Evolutionary conservation across 257 asterid species (phyloP).

Genomic region (Handroanthus guayacan): DNA sequence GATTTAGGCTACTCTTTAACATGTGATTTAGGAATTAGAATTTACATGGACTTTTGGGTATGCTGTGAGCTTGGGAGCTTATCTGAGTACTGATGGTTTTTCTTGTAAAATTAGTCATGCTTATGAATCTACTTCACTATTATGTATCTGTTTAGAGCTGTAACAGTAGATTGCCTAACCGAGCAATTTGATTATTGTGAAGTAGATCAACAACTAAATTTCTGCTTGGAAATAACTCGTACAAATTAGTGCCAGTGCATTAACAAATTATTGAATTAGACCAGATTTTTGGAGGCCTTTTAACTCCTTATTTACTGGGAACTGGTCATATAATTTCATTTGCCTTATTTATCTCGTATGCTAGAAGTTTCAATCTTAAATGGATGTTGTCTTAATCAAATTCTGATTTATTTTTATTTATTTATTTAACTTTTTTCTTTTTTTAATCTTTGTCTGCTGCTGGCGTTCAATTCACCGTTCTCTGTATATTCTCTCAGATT

Average conservation of each 20-base stretch:
- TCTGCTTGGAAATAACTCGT: conserved; percentile 7
- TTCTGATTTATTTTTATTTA: not conserved
- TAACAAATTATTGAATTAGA: conserved; percentile 25
- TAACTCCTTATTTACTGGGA: not conserved
- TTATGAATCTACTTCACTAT: conserved; percentile 14
- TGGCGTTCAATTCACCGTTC: conserved; percentile 11
- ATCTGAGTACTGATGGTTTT: not conserved
- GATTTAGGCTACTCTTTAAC: no score
- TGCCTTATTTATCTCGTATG: not conserved
- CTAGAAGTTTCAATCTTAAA: not conserved
- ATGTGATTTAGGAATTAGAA: not conserved
- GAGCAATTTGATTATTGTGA: conserved; percentile 3
- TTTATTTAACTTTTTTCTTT: not conserved
- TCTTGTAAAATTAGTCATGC: not conserved
- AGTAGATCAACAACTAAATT: not conserved
- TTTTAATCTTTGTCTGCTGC: conserved; percentile 1
- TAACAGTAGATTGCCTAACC: conserved; percentile 7
- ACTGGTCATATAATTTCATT: conserved; percentile 10
- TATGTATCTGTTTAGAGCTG: conserved; percentile 9
- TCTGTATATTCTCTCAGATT: conserved; percentile 54
- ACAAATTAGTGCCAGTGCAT: conserved; percentile 3
- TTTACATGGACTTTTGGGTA: not conserved
- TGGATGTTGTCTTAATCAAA: not conserved
- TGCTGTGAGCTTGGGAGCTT: conserved; percentile 2
- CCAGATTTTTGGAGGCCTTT: conserved; percentile 11